A percentile compares a stretch with the other conserved stretches of the same genome.
Conservation (phyloP, 306 rosid species). For the Trifolium subterraneum region DNA sequence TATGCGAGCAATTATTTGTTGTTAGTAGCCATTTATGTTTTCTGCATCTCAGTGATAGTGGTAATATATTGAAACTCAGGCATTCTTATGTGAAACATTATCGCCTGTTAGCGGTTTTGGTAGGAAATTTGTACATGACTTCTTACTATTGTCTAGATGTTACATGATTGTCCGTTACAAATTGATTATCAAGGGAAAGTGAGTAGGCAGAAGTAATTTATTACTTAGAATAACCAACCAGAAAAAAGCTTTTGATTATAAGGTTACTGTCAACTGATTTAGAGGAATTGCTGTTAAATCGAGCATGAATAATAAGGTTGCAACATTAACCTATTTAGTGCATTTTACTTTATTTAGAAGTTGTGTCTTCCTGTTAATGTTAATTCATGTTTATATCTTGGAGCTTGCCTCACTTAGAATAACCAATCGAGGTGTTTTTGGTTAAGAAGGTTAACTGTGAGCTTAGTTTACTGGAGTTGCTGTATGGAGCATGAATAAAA, state of each 20-base stretch:
- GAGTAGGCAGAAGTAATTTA: not conserved
- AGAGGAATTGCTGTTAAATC: constrained; percentile 1
- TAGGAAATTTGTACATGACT: constrained; percentile 15
- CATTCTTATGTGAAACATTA: constrained; percentile 17
- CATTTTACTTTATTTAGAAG: not conserved
- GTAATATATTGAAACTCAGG: constrained; percentile 6
- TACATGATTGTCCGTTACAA: not conserved
- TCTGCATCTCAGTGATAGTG: too few relatives aligned
- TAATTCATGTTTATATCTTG: constrained; percentile 29
- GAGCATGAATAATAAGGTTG: constrained; percentile 38
- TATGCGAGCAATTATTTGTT: not conserved
- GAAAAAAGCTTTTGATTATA: not conserved
- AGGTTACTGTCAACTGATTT: not conserved
- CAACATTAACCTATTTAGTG: not conserved
- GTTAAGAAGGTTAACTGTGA: not conserved
- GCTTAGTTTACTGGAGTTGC: constrained; percentile 11
- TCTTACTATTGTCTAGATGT: constrained; percentile 20
- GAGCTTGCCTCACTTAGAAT: not conserved
- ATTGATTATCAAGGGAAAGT: constrained; percentile 18
- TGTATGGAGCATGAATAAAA: constrained; percentile 28
- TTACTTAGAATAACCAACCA: not conserved
- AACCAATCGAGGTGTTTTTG: not conserved
- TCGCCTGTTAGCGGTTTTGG: constrained; percentile 9
- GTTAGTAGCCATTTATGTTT: too few relatives aligned
- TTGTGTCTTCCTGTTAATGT: not conserved